A percentile compares a stretch with the other conserved stretches of the same genome.
These are phyloP conservation scores for Blakeslea trispora DNA, from an alignment of 371 early-diverging fungal species.

Conservation along the genomic window DNA sequence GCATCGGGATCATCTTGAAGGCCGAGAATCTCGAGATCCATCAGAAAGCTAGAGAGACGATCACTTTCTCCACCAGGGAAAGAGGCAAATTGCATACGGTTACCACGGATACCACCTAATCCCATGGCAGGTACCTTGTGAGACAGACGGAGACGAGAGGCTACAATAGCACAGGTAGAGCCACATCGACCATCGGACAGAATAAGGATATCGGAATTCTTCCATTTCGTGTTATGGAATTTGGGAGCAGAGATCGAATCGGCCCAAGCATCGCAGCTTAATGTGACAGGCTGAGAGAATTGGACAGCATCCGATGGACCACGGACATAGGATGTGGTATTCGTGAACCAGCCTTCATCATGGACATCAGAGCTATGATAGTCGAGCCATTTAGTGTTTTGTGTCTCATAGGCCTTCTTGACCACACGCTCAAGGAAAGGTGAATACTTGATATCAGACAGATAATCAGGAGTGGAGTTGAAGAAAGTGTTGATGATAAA, in stretches of 20 bases:
- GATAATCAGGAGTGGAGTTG: slow-evolving; percentile 45
- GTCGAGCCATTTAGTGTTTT: slow-evolving; percentile 50
- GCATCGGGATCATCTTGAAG: slow-evolving; percentile 44
- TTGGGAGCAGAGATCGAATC: slow-evolving; percentile 17
- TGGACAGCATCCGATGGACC: slow-evolving; percentile 29
- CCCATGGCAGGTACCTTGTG: slow-evolving; percentile 55
- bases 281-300: slow-evolving; percentile 42
- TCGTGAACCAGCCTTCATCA: slow-evolving; percentile 38
- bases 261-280: slow-evolving; percentile 29
- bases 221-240: slow-evolving; percentile 40
- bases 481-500: slow-evolving; percentile 51
- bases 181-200: slow-evolving; percentile 55
- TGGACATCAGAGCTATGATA: slow-evolving; percentile 27
- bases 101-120: slow-evolving; percentile 55
- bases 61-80: slow-evolving; percentile 59
- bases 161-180: slow-evolving; percentile 56
- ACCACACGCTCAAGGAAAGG: slow-evolving; percentile 49
- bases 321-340: slow-evolving; percentile 35
- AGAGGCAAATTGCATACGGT: slow-evolving; percentile 55
- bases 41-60: slow-evolving; percentile 48
- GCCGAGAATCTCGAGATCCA: slow-evolving; percentile 43
- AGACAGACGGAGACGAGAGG: slow-evolving; percentile 50
- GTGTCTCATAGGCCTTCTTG: slow-evolving; percentile 34
- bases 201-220: slow-evolving; percentile 40
- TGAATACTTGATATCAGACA: slow-evolving; percentile 49